Base-by-base conservation (phyloP, 2,329 filamentous ascomycete genomes). In the Chaetothyriales sp. region DNA sequence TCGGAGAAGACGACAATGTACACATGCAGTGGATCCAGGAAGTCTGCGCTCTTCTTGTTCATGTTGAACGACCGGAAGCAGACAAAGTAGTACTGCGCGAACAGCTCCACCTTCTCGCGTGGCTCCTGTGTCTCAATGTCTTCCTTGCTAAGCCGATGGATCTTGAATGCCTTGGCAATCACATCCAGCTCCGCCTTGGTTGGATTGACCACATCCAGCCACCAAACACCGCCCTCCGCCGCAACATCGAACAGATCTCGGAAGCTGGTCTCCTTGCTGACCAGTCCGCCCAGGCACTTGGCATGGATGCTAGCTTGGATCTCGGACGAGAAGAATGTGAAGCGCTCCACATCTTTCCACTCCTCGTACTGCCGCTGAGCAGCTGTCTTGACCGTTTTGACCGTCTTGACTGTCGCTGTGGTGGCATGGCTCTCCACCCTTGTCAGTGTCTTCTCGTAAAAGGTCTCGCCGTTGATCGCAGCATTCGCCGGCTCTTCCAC, bases 1-100 rank as follows among this genome's bases (percentile, higher is more conserved):
- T 96, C 87, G 18, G 89, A 85, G 72, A 95, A 96, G 20, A 98
- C 92, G 47, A 98, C 81, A 53, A 95, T 92, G 64, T 96, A 98
- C 49, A 95, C 84, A 66, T 96, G 95, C 71, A 94, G 87, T 0
- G 92, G 89, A 62, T 95, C 88, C 62, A 95, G 84, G 63, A 93
- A 93, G 51, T 86, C 79, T 55, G 86, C 81, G 47, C 83, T 82
- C 32, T 81, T 77, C 59, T 86, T 83, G 59, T 93, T 84, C 57
- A 86, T 74, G 50, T 90, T 84, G 72, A 96, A 98, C 1, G 89
- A 95, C 49, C 90, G 81, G 76, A 96, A 98, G 66, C 86, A 94
- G 48, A 95, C 86, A 66, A 98, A 96, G 70, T 98, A 98, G 71
- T 98, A 98, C 43, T 88, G 87, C 20, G 86, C 85, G 70, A 98